phyloP scores from a whole-genome alignment of 768 basidiomycete species.

The Boletus eberwhitei region DNA sequence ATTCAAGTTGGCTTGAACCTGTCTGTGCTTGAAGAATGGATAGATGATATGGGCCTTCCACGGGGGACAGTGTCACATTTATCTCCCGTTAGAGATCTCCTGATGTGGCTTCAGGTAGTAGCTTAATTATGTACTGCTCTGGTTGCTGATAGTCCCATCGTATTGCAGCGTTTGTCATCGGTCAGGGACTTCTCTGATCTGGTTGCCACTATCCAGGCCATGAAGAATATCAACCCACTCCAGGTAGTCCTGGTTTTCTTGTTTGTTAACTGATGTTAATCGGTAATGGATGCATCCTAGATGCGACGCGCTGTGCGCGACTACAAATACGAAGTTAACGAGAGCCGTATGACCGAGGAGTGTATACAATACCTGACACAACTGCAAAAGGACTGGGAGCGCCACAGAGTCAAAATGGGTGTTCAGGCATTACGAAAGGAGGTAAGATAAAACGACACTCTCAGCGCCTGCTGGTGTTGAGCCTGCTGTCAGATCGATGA shows the following conservation, averaged over 20 bases:
- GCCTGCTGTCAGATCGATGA: constrained; percentile 52
- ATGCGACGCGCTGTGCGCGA: constrained; percentile 94
- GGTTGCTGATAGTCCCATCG: not conserved
- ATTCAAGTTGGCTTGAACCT: constrained; percentile 89
- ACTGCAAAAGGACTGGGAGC: constrained; percentile 97
- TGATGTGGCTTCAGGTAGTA: constrained; percentile 79
- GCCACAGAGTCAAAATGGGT: constrained; percentile 81
- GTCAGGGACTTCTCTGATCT: constrained; percentile 85
- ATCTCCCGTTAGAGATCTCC: constrained; percentile 75
- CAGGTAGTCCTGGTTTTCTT: constrained; percentile 51
- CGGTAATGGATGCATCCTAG: constrained; percentile 32
- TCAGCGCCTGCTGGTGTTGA: constrained; percentile 4
- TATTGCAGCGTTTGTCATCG: constrained; percentile 71
- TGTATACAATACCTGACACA: constrained; percentile 93
- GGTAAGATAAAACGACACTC: constrained; percentile 37
- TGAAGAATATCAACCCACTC: constrained; percentile 86
- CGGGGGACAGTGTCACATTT: constrained; percentile 78
- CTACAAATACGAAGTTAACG: constrained; percentile 91
- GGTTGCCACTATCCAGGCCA: constrained; percentile 83
- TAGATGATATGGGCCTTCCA: constrained; percentile 76
- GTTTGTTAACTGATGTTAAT: not conserved
- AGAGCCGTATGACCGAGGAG: constrained; percentile 91
- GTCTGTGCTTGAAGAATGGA: constrained; percentile 87
- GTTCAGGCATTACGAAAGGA: constrained; percentile 84
- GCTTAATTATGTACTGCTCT: not conserved